phyloP scores from a whole-genome alignment of 2,329 filamentous ascomycete species.

The Microcyclosporella mali region DNA sequence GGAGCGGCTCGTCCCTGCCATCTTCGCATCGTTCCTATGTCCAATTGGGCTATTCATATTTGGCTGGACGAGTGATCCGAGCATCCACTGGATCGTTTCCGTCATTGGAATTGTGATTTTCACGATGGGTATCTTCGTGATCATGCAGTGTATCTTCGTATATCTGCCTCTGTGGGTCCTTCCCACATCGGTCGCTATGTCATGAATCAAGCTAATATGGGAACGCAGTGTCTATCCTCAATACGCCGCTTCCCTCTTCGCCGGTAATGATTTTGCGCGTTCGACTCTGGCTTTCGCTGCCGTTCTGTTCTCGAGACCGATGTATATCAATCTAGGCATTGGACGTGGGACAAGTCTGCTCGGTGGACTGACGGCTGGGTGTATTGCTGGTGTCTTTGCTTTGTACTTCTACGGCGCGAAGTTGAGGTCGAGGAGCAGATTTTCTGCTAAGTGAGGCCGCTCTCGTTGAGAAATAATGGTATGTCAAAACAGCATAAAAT shows the following conservation, averaged over 20 bases:
- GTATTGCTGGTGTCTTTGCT: constrained; percentile 43
- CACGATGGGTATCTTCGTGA: constrained; percentile 33
- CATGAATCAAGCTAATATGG: neutral
- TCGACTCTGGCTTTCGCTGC: constrained; percentile 54
- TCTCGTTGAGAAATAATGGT: neutral
- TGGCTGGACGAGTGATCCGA: constrained; percentile 25
- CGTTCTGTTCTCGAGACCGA: constrained; percentile 54
- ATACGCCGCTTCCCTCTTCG: constrained; percentile 53
- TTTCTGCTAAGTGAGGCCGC: constrained; percentile 35
- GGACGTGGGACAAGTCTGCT: constrained; percentile 53
- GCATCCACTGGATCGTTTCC: constrained; percentile 36
- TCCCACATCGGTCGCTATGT: too few species aligned
- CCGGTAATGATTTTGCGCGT: constrained; percentile 56
- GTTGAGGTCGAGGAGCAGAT: constrained; percentile 53
- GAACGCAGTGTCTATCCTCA: constrained; percentile 32
- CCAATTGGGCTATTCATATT: constrained; percentile 30
- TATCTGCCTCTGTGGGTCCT: constrained; percentile 33
- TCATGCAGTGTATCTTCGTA: constrained; percentile 40
- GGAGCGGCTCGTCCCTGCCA: constrained; percentile 24
- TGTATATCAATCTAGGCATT: constrained; percentile 56
- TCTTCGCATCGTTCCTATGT: constrained; percentile 22
- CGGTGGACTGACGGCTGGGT: constrained; percentile 39
- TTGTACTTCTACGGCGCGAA: constrained; percentile 53
- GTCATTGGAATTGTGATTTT: constrained; percentile 40
- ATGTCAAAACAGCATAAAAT: too few species aligned